Conservation (phyloP, 805 yeast species). For the Yarrowia keelungensis region DNA sequence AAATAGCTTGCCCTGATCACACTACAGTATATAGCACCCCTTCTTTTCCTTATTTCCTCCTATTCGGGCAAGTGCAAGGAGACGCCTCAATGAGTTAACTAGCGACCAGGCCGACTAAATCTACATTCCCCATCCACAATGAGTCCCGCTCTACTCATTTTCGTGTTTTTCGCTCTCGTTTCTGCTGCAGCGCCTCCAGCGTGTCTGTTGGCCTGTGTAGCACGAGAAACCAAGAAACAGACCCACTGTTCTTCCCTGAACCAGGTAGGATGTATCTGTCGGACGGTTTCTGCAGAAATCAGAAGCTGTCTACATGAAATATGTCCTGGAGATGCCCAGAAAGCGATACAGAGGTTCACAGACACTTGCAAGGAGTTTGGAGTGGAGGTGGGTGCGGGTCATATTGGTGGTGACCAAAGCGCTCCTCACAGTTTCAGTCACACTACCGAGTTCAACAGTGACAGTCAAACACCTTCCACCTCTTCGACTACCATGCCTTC, state of each 20-base stretch:
- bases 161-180: neutral
- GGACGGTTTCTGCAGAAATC: neutral
- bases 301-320: neutral
- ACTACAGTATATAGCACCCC: too few relatives aligned
- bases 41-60: neutral
- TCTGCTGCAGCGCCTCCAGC: conserved; percentile 9
- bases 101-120: neutral
- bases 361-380: conserved; percentile 11
- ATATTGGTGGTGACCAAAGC: too few relatives aligned
- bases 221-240: neutral
- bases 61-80: neutral
- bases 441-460: too few relatives aligned
- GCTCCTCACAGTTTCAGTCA: too few relatives aligned
- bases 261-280: conserved; percentile 9
- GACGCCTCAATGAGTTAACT: conserved; percentile 9
- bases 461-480: neutral
- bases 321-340: neutral
- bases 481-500: neutral
- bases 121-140: neutral
- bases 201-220: conserved; percentile 15
- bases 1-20: too few relatives aligned
- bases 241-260: neutral
- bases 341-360: neutral
- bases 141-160: neutral
- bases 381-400: neutral